Percentiles rank a stretch among this genome's conserved stretches.
Evolutionary conservation across 805 yeast genomes (phyloP).

Genomic region (Metschnikowia reukaufii): DNA sequence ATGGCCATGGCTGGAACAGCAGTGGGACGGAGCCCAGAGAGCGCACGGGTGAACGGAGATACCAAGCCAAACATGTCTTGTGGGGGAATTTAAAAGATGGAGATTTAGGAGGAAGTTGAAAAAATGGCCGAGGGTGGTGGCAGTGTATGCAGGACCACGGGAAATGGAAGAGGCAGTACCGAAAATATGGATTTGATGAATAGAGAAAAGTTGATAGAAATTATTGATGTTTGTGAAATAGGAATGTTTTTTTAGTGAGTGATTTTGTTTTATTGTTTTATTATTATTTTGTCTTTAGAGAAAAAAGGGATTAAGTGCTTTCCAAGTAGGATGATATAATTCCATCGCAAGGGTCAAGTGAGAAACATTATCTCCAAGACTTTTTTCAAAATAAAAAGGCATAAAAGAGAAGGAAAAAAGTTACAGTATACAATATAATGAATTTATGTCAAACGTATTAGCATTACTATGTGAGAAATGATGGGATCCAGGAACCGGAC

Average conservation of each 20-base stretch:
- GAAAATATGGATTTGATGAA: no score
- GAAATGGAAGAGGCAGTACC: no score
- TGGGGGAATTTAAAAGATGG: background rate
- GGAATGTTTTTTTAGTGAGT: no score
- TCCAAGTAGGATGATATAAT: no score
- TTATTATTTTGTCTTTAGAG: no score
- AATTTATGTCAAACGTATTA: conserved; percentile 19
- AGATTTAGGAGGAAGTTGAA: background rate
- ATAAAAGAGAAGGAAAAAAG: background rate
- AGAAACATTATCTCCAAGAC: no score
- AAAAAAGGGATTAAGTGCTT: no score
- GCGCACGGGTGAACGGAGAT: conserved; percentile 17
- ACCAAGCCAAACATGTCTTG: conserved; percentile 18
- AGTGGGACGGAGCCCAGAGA: conserved; percentile 15
- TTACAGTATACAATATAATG: background rate
- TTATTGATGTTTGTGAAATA: no score
- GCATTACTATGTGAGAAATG: conserved; percentile 20
- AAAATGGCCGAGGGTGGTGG: background rate
- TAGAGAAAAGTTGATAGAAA: no score
- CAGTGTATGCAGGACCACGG: conserved; percentile 3
- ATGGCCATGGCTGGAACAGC: conserved; percentile 13
- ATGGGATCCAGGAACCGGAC: conserved; percentile 4
- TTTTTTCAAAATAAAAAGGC: no score
- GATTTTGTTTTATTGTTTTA: no score
- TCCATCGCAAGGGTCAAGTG: no score